Conservation (phyloP, 768 basidiomycete genomes). For the Suillus occidentalis region DNA sequence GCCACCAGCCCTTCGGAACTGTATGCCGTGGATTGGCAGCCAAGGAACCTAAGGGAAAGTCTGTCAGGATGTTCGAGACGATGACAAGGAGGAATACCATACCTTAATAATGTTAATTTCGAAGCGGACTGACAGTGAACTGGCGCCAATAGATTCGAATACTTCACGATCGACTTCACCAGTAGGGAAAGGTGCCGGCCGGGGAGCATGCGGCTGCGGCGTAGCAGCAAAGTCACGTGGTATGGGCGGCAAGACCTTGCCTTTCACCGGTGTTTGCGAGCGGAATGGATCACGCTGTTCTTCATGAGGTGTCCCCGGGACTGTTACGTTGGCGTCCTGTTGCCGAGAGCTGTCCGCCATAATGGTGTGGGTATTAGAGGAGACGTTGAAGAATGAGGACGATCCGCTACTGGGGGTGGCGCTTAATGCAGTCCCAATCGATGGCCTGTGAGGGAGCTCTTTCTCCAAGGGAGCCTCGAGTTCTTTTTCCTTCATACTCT, state of each 20-base stretch:
- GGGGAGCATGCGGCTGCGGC: conserved; percentile 36
- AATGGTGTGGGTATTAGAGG: conserved; percentile 49
- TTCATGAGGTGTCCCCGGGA: conserved; percentile 20
- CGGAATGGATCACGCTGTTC: conserved; percentile 39
- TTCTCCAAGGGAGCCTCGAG: conserved; percentile 39
- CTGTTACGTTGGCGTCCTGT: conserved; percentile 26
- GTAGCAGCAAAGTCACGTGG: conserved; percentile 62
- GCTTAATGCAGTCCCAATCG: conserved; percentile 49
- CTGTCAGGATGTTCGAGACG: conserved; percentile 2
- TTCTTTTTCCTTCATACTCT: conserved; percentile 46
- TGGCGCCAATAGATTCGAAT: conserved; percentile 74
- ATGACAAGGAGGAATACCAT: conserved; percentile 1
- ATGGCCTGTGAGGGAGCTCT: conserved; percentile 45
- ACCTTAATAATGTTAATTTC: conserved; percentile 98
- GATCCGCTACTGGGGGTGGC: conserved; percentile 75
- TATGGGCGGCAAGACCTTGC: conserved; percentile 75
- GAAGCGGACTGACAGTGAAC: conserved; percentile 86
- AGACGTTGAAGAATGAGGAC: conserved; percentile 84
- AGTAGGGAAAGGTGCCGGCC: conserved; percentile 56
- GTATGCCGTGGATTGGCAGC: conserved; percentile 91
- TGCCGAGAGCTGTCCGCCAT: conserved; percentile 36
- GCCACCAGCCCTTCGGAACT: conserved; percentile 87
- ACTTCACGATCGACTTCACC: conserved; percentile 66
- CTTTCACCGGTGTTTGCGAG: conserved; percentile 52
- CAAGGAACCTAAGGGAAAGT: conserved; percentile 70